Evolutionary conservation across 305 asterid species (phyloP).

Genomic region (Fraxinus latifolia): DNA sequence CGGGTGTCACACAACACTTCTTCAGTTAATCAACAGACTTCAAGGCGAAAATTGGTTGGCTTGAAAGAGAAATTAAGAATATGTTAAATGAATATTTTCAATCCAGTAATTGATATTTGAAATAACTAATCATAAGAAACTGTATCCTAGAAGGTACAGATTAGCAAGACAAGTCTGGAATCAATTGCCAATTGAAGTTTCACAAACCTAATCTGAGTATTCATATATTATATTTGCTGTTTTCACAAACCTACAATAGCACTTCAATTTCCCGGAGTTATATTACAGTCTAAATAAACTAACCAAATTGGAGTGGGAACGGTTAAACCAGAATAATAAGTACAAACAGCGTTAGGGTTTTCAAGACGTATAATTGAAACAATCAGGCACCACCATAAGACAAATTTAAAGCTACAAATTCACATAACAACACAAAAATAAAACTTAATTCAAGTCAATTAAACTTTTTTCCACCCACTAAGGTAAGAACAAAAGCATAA

Average conservation of each 20-base stretch:
- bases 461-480: slow-evolving; percentile 21
- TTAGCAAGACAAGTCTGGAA: slow-evolving; percentile 1
- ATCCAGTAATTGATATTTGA: not conserved
- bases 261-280: not conserved
- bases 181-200: slow-evolving; percentile 20
- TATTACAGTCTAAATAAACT: not conserved
- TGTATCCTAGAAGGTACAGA: not conserved
- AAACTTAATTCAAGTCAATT: slow-evolving; percentile 25
- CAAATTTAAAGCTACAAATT: slow-evolving; percentile 23
- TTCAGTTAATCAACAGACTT: not conserved
- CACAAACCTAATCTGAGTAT: slow-evolving; percentile 7
- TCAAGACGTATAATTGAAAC: slow-evolving; percentile 25
- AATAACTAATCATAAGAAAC: not conserved
- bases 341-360: slow-evolving; percentile 27
- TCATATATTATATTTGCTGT: slow-evolving; percentile 2
- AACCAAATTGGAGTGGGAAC: not conserved
- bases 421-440: slow-evolving; percentile 2
- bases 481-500: slow-evolving; percentile 17
- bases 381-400: slow-evolving; percentile 19
- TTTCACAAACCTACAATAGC: not conserved
- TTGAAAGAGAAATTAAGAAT: slow-evolving; percentile 1
- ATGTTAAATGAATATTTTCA: slow-evolving; percentile 2
- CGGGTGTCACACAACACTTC: slow-evolving; percentile 16
- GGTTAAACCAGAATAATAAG: not conserved
- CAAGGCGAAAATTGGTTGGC: slow-evolving; percentile 20